Conservation (phyloP, 768 basidiomycete species). For the Panus rudis region DNA sequence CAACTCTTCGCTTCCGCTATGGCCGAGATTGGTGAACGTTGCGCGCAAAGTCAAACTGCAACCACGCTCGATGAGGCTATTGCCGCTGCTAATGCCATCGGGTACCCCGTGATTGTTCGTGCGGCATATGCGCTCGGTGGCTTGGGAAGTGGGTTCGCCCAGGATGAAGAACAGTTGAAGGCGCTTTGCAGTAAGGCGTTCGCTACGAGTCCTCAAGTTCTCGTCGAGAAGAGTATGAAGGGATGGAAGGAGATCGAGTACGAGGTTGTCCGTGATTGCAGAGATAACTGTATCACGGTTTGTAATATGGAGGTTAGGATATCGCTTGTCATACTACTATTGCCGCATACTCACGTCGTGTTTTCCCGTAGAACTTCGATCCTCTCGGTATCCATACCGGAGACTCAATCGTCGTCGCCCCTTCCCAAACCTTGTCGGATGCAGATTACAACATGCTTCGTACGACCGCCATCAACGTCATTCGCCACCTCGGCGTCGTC, state of each 20-base stretch:
- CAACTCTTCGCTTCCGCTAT: conserved; percentile 92
- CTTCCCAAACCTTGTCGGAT: conserved; percentile 97
- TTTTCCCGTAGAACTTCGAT: conserved; percentile 82
- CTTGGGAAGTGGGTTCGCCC: conserved; percentile 93
- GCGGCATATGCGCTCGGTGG: conserved; percentile 97
- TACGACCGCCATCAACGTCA: conserved; percentile 96
- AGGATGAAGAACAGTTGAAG: conserved; percentile 82
- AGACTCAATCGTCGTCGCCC: conserved; percentile 96
- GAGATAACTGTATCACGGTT: conserved; percentile 98
- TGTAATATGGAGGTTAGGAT: conserved; percentile 98
- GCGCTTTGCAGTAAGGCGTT: conserved; percentile 92
- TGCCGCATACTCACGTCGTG: conserved; percentile 1
- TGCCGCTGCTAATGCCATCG: conserved; percentile 75
- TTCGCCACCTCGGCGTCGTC: conserved; percentile 95
- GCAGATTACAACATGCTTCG: conserved; percentile 99
- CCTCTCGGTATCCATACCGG: conserved; percentile 98
- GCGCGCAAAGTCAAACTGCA: conserved; percentile 84
- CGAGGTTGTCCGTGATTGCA: conserved; percentile 95
- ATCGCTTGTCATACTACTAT: not conserved
- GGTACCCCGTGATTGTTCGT: conserved; percentile 93
- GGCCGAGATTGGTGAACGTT: conserved; percentile 93
- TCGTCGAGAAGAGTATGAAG: conserved; percentile 99
- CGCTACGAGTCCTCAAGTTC: conserved; percentile 93
- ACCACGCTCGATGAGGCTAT: conserved; percentile 82
- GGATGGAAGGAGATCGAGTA: conserved; percentile 99